Evolutionary conservation across 495 filamentous ascomycete species (phyloP).

Genomic region (Aspergillus saccharolyticus): DNA sequence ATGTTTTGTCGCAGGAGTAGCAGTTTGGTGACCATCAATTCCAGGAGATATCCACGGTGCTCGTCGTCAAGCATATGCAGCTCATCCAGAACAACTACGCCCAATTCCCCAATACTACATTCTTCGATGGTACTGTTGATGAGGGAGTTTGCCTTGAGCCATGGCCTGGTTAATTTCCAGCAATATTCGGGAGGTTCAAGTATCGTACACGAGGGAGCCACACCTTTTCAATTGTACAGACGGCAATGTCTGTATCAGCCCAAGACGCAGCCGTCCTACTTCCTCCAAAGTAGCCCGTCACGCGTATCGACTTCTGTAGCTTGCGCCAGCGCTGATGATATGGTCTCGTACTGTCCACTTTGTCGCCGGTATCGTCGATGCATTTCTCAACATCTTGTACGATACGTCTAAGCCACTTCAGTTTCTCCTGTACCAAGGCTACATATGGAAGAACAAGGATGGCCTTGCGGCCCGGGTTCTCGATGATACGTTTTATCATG

Average conservation of each 20-base stretch:
- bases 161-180: neutral
- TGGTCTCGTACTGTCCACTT: slow-evolving; percentile 13
- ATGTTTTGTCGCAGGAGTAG: slow-evolving; percentile 62
- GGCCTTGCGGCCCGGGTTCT: slow-evolving; percentile 61
- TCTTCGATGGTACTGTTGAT: slow-evolving; percentile 73
- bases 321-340: slow-evolving; percentile 31
- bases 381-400: slow-evolving; percentile 57
- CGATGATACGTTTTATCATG: slow-evolving; percentile 67
- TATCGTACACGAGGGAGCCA: slow-evolving; percentile 4
- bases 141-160: slow-evolving; percentile 65
- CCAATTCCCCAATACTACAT: slow-evolving; percentile 58
- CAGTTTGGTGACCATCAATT: slow-evolving; percentile 75
- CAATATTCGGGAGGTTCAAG: neutral
- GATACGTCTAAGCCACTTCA: slow-evolving; percentile 67
- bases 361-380: slow-evolving; percentile 24
- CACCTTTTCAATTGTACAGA: slow-evolving; percentile 84
- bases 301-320: slow-evolving; percentile 44
- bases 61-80: slow-evolving; percentile 80
- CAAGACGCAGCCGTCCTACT: slow-evolving; percentile 60
- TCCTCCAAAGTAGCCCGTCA: slow-evolving; percentile 73
- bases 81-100: slow-evolving; percentile 71
- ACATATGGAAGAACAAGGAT: slow-evolving; percentile 79
- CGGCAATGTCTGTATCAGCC: slow-evolving; percentile 72
- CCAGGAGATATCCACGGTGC: slow-evolving; percentile 72
- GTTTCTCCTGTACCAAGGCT: slow-evolving; percentile 77